Base-by-base conservation (phyloP, 129 eudicot species). In the Lactuca sativa region DNA sequence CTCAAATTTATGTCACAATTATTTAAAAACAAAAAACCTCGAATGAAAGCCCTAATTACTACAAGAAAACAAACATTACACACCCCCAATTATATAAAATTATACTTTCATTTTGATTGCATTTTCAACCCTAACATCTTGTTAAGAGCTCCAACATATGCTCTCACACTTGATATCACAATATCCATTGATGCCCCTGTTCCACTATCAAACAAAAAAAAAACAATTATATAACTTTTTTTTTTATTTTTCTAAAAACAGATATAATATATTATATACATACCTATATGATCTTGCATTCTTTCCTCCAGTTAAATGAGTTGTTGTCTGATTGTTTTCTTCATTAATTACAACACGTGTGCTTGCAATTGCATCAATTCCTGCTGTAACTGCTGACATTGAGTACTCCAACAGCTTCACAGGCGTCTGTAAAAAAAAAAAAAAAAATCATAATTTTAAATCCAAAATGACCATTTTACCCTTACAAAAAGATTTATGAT, bases 281-380 rank as follows among this genome's bases (percentile, higher is more conserved):
- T 63, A 93, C 98, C 95, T 87, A 78, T 78, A 93, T 41, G 92
- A 79, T 5, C 98, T 80, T 5, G 59, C 71, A 32, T 85, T 30
- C 40, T 74, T 54, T 61, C 85, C 72, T 67, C 97, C 97, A 9
- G 61, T 54, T 34, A 95, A 82, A 74, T 79, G 88, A 51, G 92
- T 93, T 44, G 97, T 6, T 37, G 82, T 70, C 34, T 81, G 62
- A 47, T 81, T 12, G 10, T 71, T 67, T 51, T 93, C 91, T 17
- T 56, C 85, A 9, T 87, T 74, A 65, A 95, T 80, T 37, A 87
- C 72, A 66, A 95, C 97, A 38, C 91, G 81, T 6, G 99, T 90
- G 69, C 90, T 79, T 49, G 97, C 95, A 57, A 91, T 77, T 12
- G 98, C 98, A 74, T 93, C 97, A 62, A 93, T 93, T 70, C 98